phyloP scores from a whole-genome alignment of 345 rosid species.

The Microcos paniculata region DNA sequence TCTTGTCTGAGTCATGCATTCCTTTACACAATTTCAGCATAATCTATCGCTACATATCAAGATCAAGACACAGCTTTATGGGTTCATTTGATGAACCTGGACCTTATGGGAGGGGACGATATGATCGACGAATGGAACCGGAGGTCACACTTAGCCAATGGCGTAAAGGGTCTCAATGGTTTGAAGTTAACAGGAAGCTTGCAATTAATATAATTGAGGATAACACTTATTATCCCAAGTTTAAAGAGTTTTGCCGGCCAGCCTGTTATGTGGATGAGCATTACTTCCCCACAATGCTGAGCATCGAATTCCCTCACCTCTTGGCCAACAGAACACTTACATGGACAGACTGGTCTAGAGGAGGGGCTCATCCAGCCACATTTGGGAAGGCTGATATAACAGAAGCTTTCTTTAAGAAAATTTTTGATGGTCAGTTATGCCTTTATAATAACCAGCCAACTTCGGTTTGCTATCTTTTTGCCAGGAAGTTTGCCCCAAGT shows the following conservation, averaged over 20 bases:
- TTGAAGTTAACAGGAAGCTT: conserved; percentile 66
- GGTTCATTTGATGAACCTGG: conserved; percentile 77
- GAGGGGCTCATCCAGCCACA: conserved; percentile 93
- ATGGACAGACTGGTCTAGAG: conserved; percentile 90
- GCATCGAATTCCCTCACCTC: conserved; percentile 50
- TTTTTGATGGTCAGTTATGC: conserved; percentile 46
- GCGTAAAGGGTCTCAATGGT: conserved; percentile 98
- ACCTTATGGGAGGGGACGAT: conserved; percentile 83
- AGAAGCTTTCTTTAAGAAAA: conserved; percentile 51
- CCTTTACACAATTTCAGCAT: conserved; percentile 74
- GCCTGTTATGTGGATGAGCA: conserved; percentile 91
- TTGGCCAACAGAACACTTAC: conserved; percentile 76
- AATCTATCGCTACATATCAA: conserved; percentile 57
- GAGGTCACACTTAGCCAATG: conserved; percentile 70
- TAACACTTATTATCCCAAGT: conserved; percentile 66
- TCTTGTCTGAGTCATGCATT: conserved; percentile 85
- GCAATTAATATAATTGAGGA: conserved; percentile 68
- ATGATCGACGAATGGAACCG: conserved; percentile 56
- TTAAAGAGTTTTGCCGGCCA: conserved; percentile 64
- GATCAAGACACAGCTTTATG: conserved; percentile 70
- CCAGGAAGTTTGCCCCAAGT: conserved; percentile 80
- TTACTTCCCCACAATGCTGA: conserved; percentile 86
- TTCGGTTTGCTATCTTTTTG: conserved; percentile 62
- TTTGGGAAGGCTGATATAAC: conserved; percentile 61
- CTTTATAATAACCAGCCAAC: conserved; percentile 51